These are phyloP conservation scores for Trichoderma sp. DNA, from an alignment of 2,329 filamentous ascomycete genomes.

Conservation along the genomic window DNA sequence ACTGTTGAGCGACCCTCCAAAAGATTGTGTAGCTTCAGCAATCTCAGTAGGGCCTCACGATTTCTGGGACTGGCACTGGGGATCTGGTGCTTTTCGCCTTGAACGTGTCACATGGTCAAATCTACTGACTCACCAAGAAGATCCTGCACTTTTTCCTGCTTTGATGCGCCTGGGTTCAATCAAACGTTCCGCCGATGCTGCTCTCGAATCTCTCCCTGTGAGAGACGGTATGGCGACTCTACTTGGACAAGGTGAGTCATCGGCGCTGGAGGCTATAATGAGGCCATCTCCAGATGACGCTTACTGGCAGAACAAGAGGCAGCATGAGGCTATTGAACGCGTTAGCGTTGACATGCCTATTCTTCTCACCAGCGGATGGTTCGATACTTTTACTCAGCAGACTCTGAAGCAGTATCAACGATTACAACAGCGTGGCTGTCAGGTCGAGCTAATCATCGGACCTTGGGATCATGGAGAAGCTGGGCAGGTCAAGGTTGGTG, in stretches of 20 bases:
- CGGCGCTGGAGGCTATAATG: neutral
- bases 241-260: neutral
- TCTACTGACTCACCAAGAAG: neutral
- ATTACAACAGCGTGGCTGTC: neutral
- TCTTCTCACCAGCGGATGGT: neutral
- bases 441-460: neutral
- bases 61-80: neutral
- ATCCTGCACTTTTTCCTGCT: neutral
- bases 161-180: neutral
- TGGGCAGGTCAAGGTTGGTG: neutral
- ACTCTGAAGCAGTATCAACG: neutral
- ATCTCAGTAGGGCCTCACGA: neutral
- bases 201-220: neutral
- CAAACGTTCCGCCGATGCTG: neutral
- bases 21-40: neutral
- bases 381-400: neutral
- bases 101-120: neutral
- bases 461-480: neutral
- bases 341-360: neutral
- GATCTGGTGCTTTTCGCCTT: neutral
- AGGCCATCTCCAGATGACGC: neutral
- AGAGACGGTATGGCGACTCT: neutral
- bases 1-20: neutral
- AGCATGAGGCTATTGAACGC: neutral
- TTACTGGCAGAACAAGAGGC: neutral